Evolutionary conservation across 2,329 filamentous ascomycete genomes (phyloP), one percentile per base, ranked within the genome.

Genomic region (Sordariomycetes sp.): DNA sequence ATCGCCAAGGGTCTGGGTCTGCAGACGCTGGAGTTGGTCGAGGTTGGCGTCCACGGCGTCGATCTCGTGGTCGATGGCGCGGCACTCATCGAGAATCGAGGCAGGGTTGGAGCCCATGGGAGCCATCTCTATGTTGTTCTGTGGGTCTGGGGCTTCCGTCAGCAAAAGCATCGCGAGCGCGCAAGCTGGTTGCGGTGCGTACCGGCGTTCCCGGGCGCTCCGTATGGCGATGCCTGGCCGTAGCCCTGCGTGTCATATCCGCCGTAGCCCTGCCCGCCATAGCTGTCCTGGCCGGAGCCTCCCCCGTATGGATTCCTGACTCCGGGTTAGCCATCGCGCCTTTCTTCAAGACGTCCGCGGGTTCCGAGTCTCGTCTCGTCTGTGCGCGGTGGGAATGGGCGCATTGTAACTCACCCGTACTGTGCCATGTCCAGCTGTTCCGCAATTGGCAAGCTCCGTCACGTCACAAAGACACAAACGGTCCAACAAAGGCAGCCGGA

Each of bases 21-120:
- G 89, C 43, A 90, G 78, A 69, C 79, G 80, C 65, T 84, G 82
- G 54, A 96, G 82, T 67, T 88, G 81, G 62, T 85, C 79, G 37
- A 95, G 81, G 65, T 88, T 88, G 62, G 74, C 73, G 67, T 91
- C 84, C 66, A 97, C 83, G 60, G 85, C 78, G 62, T 88, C 81
- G 66, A 97, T 88, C 48, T 86, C 87, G 60, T 81, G 78, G 70
- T 91, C 87, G 69, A 97, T 88, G 53, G 89, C 85, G 60, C 84
- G 82, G 74, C 90, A 93, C 70, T 94, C 87, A 74, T 95, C 89
- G 61, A 97, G 80, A 64, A 96, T 88, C 59, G 82, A 82, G 68
- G 88, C 84, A 70, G 90, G 90, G 51, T 88, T 84, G 70, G 90
- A 83, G 64, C 72, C 66, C 54, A 71, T 69, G 48, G 37, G 20